Base-by-base conservation (phyloP, 306 rosid genomes). In the Casuarina glauca region DNA sequence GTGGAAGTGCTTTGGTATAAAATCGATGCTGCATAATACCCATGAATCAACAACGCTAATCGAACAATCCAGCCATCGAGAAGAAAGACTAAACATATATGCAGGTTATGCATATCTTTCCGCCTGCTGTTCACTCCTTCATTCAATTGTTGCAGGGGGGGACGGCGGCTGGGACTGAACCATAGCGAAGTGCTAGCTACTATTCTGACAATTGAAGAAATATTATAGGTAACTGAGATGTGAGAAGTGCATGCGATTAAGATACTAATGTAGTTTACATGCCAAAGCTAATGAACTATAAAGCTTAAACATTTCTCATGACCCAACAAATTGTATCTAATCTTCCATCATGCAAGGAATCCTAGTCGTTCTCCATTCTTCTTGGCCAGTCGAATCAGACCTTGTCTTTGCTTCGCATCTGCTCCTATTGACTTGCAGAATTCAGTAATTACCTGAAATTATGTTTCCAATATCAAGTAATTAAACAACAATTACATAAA, bases 401-500 rank as follows among this genome's bases (percentile, higher is more conserved):
- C 99, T 86, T 96, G 99, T 83, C 99, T 91, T 89, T 96, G 99
- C 70, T 96, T 96, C 70, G 93, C 91, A 81, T 96, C 99, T 60
- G 99, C 98, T 72, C 99, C 99, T 75, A 91, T 91, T 79, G 97
- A 89, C 88, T 96, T 96, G 94, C 99, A 96, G 78, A 96, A 96
- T 63, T 96, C 99, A 1, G 97, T 95, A 32, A 96, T 96, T 55
- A 96, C 96, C 98, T 95, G 79, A 84, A 19, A 61, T 43, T 70
- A 76, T 52, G 70, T 69, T 3, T 3, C 45, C 13, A 44, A 69
- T 75, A 62, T 44, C 11, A 35, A 51, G 44, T 26, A 26, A 11
- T 9, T 58, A 4, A 42, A 50, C 35, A 13, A 76, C 38, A 79
- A 77, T 55, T 46, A 66, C 43, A 9, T 49, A 1, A 20, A 9